Conservation (phyloP, 1,284 basidiomycete genomes). For the Ganoderma multipileum region DNA sequence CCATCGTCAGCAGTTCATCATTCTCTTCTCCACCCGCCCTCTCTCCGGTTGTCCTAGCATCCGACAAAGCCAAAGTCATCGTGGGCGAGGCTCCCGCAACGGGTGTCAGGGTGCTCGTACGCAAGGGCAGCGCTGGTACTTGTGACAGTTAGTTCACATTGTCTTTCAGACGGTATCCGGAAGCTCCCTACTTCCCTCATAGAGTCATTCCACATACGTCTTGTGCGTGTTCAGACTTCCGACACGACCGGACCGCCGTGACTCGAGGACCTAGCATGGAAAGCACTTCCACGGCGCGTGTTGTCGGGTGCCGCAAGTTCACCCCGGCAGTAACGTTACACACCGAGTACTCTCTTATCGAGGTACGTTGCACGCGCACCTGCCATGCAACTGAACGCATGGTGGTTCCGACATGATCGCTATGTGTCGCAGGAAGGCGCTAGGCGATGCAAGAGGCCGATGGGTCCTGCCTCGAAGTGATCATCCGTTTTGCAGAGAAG, state of each 20-base stretch:
- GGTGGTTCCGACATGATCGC: constrained; percentile 6
- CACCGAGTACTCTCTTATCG: background rate
- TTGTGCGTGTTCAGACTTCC: background rate
- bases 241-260: background rate
- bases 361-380: background rate
- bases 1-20: background rate
- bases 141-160: background rate
- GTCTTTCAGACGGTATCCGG: background rate
- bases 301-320: background rate
- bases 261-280: background rate
- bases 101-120: background rate
- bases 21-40: background rate
- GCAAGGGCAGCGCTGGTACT: too few relatives aligned
- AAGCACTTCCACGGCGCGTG: background rate
- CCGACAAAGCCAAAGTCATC: background rate
- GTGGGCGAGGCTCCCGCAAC: background rate
- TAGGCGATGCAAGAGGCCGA: background rate
- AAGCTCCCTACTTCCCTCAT: background rate
- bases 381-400: background rate
- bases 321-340: background rate
- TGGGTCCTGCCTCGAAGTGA: background rate
- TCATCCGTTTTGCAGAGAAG: background rate
- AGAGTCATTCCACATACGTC: background rate
- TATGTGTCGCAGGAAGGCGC: background rate
- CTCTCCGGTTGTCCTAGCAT: background rate